Evolutionary conservation across 768 basidiomycete genomes (phyloP).

Genomic region (Tylopilus rubrobrunneus): DNA sequence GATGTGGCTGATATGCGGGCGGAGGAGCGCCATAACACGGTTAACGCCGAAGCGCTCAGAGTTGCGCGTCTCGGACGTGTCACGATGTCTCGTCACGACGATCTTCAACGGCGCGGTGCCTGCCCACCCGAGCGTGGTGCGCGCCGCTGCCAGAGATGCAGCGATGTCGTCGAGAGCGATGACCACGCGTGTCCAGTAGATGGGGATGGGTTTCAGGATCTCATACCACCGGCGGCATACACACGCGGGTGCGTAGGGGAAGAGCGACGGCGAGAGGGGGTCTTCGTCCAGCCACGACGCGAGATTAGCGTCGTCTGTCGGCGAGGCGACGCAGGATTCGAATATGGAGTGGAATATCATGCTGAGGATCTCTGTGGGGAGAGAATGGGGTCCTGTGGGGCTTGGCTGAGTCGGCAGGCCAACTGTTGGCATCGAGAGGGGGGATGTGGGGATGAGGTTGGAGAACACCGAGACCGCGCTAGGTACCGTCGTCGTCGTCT

Average conservation of each 20-base stretch:
- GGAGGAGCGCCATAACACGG: conserved; percentile 1
- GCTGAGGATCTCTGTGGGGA: conserved; percentile 7
- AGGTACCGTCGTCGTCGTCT: too few species aligned
- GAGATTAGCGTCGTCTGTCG: background rate
- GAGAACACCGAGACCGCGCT: conserved; percentile 9
- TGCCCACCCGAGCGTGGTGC: conserved; percentile 3
- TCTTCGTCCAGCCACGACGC: conserved; percentile 4
- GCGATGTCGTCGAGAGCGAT: conserved; percentile 1
- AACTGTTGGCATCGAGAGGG: background rate
- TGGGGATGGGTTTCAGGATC: conserved; percentile 1
- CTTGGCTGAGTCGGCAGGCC: too few species aligned
- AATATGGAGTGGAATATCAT: conserved; percentile 12
- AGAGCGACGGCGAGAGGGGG: conserved; percentile 4
- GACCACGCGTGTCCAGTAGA: conserved; percentile 11
- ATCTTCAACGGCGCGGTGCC: conserved; percentile 1
- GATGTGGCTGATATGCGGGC: background rate
- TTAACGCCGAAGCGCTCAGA: background rate
- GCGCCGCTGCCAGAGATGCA: background rate
- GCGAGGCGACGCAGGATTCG: background rate
- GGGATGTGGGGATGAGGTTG: conserved; percentile 1
- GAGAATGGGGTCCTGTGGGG: background rate
- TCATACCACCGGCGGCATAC: conserved; percentile 7
- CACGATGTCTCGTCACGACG: conserved; percentile 3
- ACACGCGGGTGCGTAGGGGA: conserved; percentile 9
- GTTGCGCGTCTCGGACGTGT: background rate